Evolutionary conservation across 345 rosid genomes (phyloP), one percentile per base, ranked within the genome.

Genomic region (Moricandia arvensis): DNA sequence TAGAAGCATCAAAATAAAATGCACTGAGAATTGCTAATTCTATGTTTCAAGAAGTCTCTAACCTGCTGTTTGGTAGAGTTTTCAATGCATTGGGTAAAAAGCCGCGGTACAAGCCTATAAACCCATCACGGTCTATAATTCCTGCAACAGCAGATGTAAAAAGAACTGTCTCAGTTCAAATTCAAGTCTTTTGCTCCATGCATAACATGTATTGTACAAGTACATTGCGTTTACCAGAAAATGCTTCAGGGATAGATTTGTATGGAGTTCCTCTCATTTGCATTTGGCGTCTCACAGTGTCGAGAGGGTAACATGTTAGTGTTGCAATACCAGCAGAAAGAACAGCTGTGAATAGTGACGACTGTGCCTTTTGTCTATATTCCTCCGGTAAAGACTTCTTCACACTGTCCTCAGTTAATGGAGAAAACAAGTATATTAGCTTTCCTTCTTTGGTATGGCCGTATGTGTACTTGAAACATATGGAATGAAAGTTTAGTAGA

Each of bases 211-310:
- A 11, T 6, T 29, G 53, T 59, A 62, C 4, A 5, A 15, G 59
- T 15, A n/a, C n/a, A n/a, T n/a, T n/a, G n/a, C n/a, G n/a, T n/a
- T 59, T 82, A 89, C 97, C 99, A 30, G 87, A 76, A 86, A 92
- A 74, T 59, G 97, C 99, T 74, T 93, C 97, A 31, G 91, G 74
- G 82, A 95, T 88, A 4, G 97, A 80, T 75, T 85, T 90, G 85
- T 95, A 95, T 7, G 97, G 98, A 51, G 90, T 84, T 38, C 93
- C 91, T 85, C 70, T 90, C 93, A 95, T 85, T 84, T 95, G 99
- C 99, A 95, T 95, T 81, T 95, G 99, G 69, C 99, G 83, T 84
- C 99, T 87, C 71, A 95, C 82, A 5, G 99, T 93, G 85, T 95
- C 99, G 66, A 93, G 83, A 38, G 99, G 98, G 84, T 93, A 95